Percentiles rank a stretch among this genome's conserved stretches.
Evolutionary conservation across 208 protist genomes (phyloP).

Genomic region (Acanthamoeba lenticulata): DNA sequence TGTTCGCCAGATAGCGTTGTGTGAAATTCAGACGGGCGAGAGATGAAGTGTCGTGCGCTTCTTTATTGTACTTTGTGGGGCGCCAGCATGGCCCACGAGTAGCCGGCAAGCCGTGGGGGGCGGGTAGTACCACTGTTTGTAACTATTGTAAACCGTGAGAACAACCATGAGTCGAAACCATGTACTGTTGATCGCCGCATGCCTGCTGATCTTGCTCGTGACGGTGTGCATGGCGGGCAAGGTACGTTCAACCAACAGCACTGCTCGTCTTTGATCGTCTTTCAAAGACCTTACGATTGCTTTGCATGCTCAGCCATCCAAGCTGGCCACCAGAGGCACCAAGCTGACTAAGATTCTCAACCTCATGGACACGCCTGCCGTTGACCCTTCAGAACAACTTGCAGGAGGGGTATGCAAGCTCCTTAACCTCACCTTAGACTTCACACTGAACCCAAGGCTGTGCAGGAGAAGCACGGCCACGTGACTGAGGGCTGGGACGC

Average conservation of each 20-base stretch:
- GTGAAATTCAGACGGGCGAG: neutral
- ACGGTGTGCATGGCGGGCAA: neutral
- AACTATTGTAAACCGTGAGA: too few relatives aligned
- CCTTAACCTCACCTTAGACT: neutral
- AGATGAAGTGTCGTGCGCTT: neutral
- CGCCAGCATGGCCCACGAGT: too few relatives aligned
- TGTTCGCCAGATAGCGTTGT: neutral
- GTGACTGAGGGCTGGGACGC: neutral
- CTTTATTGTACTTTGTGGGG: too few relatives aligned
- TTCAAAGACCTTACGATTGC: neutral
- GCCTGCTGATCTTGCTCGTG: neutral
- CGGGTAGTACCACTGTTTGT: too few relatives aligned
- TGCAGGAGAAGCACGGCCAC: constrained; percentile 11
- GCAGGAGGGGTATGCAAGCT: neutral
- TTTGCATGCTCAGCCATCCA: neutral
- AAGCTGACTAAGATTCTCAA: neutral
- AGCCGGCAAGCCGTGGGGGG: too few relatives aligned
- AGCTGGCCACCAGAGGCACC: neutral
- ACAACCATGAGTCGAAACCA: too few relatives aligned
- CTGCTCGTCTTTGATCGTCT: neutral
- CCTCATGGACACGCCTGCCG: neutral
- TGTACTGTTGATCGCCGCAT: too few relatives aligned
- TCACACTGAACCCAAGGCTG: neutral
- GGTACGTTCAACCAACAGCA: neutral
- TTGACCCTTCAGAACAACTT: neutral